These are phyloP conservation scores for Tolypocladium album DNA, from an alignment of 2,329 filamentous ascomycete species.

Conservation along the genomic window DNA sequence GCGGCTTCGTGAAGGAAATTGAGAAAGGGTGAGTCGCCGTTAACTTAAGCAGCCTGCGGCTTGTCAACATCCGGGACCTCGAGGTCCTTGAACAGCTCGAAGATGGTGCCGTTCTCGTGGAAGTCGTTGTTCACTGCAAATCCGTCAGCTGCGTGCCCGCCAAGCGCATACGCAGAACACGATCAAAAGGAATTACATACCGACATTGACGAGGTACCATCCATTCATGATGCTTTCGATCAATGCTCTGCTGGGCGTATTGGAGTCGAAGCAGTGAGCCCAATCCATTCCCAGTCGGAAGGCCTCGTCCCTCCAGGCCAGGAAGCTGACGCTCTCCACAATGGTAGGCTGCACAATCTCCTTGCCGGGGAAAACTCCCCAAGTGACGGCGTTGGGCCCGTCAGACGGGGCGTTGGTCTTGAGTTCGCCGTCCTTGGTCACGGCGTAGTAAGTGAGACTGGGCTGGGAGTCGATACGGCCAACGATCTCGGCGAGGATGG, in stretches of 20 bases:
- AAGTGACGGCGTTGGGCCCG: slow-evolving; percentile 95
- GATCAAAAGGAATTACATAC: slow-evolving; percentile 35
- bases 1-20: neutral
- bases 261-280: slow-evolving; percentile 78
- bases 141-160: neutral
- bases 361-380: slow-evolving; percentile 97
- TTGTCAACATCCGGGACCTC: slow-evolving; percentile 53
- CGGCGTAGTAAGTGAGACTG: slow-evolving; percentile 88
- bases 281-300: slow-evolving; percentile 88
- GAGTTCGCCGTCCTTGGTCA: slow-evolving; percentile 72
- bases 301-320: slow-evolving; percentile 98
- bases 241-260: slow-evolving; percentile 65
- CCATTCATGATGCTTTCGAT: slow-evolving; percentile 77
- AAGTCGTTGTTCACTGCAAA: slow-evolving; percentile 91
- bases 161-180: neutral
- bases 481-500: slow-evolving; percentile 67
- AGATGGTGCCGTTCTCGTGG: slow-evolving; percentile 72
- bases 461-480: slow-evolving; percentile 65
- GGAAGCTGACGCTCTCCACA: slow-evolving; percentile 92
- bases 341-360: slow-evolving; percentile 99
- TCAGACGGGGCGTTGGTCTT: slow-evolving; percentile 77
- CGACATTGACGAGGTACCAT: slow-evolving; percentile 94
- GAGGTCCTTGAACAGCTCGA: slow-evolving; percentile 74
- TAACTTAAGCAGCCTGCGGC: slow-evolving; percentile 7
- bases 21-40: neutral